Evolutionary conservation across 192 early-diverging fungal species (phyloP), one percentile per base, ranked within the genome.

Genomic region (Entophlyctis luteolus): DNA sequence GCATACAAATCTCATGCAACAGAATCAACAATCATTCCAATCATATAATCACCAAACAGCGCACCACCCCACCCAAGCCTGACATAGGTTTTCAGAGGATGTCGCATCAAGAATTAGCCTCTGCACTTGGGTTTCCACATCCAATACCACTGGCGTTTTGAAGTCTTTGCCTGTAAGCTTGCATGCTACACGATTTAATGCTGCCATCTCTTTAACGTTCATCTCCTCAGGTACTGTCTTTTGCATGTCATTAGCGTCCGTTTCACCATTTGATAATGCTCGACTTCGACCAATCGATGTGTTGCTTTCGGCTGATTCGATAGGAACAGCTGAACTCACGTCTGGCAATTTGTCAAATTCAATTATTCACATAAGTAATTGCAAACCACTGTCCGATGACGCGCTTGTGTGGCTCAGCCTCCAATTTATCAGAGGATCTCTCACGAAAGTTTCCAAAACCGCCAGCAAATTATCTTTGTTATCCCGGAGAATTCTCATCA

Each of bases 381-480:
- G n/a, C n/a, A n/a, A n/a, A n/a, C n/a, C n/a, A n/a, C n/a, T n/a
- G n/a, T n/a, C n/a, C n/a, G n/a, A n/a, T n/a, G n/a, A n/a, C n/a
- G n/a, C n/a, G n/a, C n/a, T n/a, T n/a, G n/a, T n/a, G n/a, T n/a
- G n/a, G n/a, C n/a, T 71, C 48, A 95, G 79, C 67, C 91, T 81
- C 92, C 91, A 93, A 63, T 93, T 93, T 76, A 95, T 90, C 54
- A 95, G 68, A 20, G 96, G 96, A 71, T 98, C 96, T 74, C 95
- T 91, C 4, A 98, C 94, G 77, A 98, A 98, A 2, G 96, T 93
- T 70, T 98, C 96, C 5, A 98, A 73, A 2, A 98, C 93, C 37
- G 96, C 96, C 96, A 98, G 97, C 63, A 98, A 75, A 74, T 88
- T 90, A 68, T 97, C 95, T 60, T 94, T 93, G 84, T 98, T 96